Base-by-base conservation (phyloP, 345 rosid genomes). In the Populus davidiana region DNA sequence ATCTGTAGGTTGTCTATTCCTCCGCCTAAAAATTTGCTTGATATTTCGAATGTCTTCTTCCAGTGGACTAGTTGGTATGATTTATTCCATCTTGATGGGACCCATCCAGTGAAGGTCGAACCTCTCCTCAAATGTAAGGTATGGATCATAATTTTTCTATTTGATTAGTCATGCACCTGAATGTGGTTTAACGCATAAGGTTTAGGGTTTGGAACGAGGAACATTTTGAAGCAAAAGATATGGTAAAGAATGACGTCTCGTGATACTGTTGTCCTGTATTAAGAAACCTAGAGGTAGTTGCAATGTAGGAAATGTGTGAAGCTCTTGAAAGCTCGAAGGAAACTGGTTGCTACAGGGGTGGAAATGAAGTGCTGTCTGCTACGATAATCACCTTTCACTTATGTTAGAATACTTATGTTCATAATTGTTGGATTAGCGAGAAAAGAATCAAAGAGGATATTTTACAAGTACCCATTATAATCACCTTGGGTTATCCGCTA, bases 91-190 rank as follows among this genome's bases (percentile, higher is more conserved):
- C 88, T 96, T 38, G 92, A 96, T 75, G 96, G 97, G 71, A 80
- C 96, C 71, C 70, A 62, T 47, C 89, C 85, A 2, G 88, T 86
- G 89, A 96, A 92, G 86, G 91, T 96, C 36, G 86, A 93, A 81
- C 98, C 99, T 73, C 90, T 96, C 71, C 90, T 88, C 84, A 86
- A 93, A 80, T 92, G 99, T 88, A 96, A 96, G 96, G 99, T 91
- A 79, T 70, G 43, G 16, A 29, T 47, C 21, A 33, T 61, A 29
- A 59, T 33, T 17, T 69, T 59, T 31, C 70, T 23, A 39, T 20
- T 33, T 69, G 23, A 62, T 64, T 54, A 21, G 12, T 27, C 27
- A 27, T 27, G 27, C 27, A 27, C 27, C 33, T 13, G 11, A 72
- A 39, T 29, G 6, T 17, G 23, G 10, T 50, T 71, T 49, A 50